These are phyloP conservation scores for Crucihimalaya himalaica DNA, from an alignment of 345 rosid species.

Conservation along the genomic window DNA sequence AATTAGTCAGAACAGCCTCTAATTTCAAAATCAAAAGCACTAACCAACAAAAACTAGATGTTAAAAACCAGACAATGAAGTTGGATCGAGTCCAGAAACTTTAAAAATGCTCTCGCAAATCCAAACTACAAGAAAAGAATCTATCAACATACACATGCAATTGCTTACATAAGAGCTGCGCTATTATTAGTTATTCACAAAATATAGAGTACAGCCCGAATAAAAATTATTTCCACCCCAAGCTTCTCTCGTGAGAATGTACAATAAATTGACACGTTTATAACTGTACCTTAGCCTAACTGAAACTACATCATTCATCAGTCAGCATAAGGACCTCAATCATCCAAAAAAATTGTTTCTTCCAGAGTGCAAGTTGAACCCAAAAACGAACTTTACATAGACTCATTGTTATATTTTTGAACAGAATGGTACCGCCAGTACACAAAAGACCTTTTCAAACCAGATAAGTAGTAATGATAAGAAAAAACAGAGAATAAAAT, in stretches of 20 bases:
- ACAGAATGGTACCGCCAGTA: constrained; percentile 1
- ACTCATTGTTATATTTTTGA: neutral
- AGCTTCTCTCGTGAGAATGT: neutral
- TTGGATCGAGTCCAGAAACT: constrained; percentile 2
- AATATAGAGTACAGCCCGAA: neutral
- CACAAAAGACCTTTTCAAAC: neutral
- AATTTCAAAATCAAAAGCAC: neutral
- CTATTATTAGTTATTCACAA: neutral
- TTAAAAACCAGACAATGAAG: constrained; percentile 18
- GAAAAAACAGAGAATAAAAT: neutral
- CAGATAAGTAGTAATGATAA: neutral
- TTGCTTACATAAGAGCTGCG: neutral
- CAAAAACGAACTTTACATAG: neutral
- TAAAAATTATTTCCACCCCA: neutral
- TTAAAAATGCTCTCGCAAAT: neutral
- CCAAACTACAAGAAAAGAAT: neutral
- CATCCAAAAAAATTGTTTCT: neutral
- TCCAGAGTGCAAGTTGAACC: neutral
- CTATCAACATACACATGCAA: neutral
- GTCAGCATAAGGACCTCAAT: neutral
- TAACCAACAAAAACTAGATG: constrained; percentile 8
- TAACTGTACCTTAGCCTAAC: neutral
- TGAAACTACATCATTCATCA: neutral
- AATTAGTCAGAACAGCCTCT: constrained; percentile 9
- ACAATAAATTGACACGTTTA: neutral